phyloP scores from a whole-genome alignment of 495 filamentous ascomycete genomes.

The Evansstolkia leycettana region DNA sequence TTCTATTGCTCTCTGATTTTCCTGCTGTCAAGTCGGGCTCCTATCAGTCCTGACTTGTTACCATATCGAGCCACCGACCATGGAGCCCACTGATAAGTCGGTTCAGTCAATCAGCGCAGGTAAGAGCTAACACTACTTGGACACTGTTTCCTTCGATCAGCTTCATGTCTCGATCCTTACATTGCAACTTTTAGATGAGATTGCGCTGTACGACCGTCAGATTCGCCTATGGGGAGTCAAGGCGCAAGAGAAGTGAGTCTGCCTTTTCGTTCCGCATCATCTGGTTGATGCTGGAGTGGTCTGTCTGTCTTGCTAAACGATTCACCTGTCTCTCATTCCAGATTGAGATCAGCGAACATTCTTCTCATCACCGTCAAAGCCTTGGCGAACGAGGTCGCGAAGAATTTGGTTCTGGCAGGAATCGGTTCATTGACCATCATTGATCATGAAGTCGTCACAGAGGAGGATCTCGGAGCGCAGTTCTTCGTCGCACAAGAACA shows the following conservation, averaged over 20 bases:
- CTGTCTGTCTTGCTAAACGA: no score
- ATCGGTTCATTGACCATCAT: slow-evolving; percentile 85
- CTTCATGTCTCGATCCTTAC: background rate
- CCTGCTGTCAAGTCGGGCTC: no score
- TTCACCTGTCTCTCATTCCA: no score
- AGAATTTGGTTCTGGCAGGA: slow-evolving; percentile 93
- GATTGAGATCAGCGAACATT: slow-evolving; percentile 81
- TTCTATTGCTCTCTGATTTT: no score
- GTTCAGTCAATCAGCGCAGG: slow-evolving; percentile 41
- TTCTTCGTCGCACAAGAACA: slow-evolving; percentile 70
- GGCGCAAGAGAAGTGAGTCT: slow-evolving; percentile 72
- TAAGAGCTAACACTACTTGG: slow-evolving; percentile 9
- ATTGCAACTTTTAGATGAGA: slow-evolving; percentile 63
- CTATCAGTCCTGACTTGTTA: no score
- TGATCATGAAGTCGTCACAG: slow-evolving; percentile 65
- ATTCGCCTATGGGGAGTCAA: slow-evolving; percentile 97
- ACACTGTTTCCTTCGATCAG: background rate
- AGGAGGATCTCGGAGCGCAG: slow-evolving; percentile 75
- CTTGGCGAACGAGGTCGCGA: slow-evolving; percentile 90
- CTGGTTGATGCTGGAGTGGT: no score
- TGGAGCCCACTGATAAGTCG: slow-evolving; percentile 19
- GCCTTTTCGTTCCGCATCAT: no score
- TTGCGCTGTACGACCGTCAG: slow-evolving; percentile 94
- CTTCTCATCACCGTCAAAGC: slow-evolving; percentile 80
- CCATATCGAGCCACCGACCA: no score